These are phyloP conservation scores for Brasilioporus rufonigricans DNA, from an alignment of 768 basidiomycete genomes.

Conservation along the genomic window DNA sequence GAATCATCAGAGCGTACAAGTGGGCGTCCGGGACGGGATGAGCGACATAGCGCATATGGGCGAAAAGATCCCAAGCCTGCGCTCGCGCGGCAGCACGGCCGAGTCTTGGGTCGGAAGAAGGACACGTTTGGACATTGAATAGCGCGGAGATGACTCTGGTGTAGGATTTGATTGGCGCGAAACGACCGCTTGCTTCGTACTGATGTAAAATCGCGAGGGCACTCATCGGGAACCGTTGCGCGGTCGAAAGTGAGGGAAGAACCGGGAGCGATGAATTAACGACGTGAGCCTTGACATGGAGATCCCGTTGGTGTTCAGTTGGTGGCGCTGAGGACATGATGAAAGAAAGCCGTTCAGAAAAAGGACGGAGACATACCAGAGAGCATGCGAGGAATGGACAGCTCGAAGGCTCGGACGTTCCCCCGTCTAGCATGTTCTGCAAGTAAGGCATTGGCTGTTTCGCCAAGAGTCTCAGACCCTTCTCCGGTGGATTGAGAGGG, in stretches of 20 bases:
- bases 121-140: conserved; percentile 41
- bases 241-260: conserved; percentile 7
- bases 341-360: background rate
- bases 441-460: conserved; percentile 46
- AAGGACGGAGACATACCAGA: conserved; percentile 36
- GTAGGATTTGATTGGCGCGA: conserved; percentile 76
- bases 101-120: conserved; percentile 21
- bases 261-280: conserved; percentile 2
- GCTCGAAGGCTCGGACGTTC: conserved; percentile 45
- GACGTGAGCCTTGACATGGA: conserved; percentile 71
- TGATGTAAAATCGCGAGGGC: conserved; percentile 69
- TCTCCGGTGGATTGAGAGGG: background rate
- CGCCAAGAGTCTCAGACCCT: conserved; percentile 21
- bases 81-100: conserved; percentile 52
- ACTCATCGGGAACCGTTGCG: conserved; percentile 49
- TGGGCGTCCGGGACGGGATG: conserved; percentile 73
- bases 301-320: conserved; percentile 59
- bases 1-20: conserved; percentile 85
- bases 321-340: conserved; percentile 33
- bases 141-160: conserved; percentile 61
- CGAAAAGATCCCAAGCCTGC: conserved; percentile 88
- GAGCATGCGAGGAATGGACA: conserved; percentile 40
- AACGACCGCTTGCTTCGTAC: conserved; percentile 62
- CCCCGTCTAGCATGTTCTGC: conserved; percentile 47
- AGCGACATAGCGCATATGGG: conserved; percentile 95